Evolutionary conservation across 805 yeast genomes (phyloP), one percentile per base, ranked within the genome.

Genomic region (Monosporozyma yasuniensis): DNA sequence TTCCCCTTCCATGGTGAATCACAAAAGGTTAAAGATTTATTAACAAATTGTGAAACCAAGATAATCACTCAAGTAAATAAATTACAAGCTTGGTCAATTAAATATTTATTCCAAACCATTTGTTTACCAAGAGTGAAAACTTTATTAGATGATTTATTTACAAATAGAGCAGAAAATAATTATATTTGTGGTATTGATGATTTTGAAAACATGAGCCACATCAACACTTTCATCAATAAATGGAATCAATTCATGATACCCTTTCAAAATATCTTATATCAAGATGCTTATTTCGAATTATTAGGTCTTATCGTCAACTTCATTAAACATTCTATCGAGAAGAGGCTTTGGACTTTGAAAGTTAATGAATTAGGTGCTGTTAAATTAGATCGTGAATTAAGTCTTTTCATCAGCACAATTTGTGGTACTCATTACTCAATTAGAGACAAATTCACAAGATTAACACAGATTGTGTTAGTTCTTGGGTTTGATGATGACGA

Each of bases 291-390:
- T 62, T 67, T 66, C 22, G 65, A 49, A 66, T 50, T 76, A 47
- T 65, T 87, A 39, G 67, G 76, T 21, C 60, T 71, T 4, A 70
- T 81, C 3, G 82, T 85, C 5, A 67, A 74, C 3, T 70, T 76
- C 42, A 60, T 87, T 23, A 80, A 88, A 1, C 69, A 69, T 19
- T 56, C 76, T 16, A 59, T 88, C 3, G 96, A 87, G 59, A 74
- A 77, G 53, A 81, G 81, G 57, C 70, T 91, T 27, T 78, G 91
- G 80, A 56, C 73, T 3, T 71, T 86, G 44, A 80, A 78, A 55
- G 79, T 88, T 52, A 89, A 87, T 61, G 95, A 86, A 57, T 67
- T 86, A 39, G 98, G 97, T 1, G 81, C 95, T 0, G 75, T 88
- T 18, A 84, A 82, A 55, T 70, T 93, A 46, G 98, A 93, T 55